These are phyloP conservation scores for Colletotrichum sp. DNA, from an alignment of 2,329 filamentous ascomycete genomes.

Conservation along the genomic window DNA sequence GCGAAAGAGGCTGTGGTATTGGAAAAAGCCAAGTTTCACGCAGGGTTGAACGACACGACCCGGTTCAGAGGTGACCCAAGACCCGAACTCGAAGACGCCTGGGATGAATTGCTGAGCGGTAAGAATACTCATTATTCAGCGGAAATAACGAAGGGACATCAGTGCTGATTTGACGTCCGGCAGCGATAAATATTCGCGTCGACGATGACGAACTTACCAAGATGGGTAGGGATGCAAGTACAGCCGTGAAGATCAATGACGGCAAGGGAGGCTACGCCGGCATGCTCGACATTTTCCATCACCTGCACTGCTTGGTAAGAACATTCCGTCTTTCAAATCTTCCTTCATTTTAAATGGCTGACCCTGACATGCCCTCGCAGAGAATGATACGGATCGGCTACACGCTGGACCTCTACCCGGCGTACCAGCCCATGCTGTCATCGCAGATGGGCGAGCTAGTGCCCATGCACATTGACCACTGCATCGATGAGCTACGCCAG, in stretches of 20 bases:
- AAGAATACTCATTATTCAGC: not conserved
- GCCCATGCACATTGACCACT: not conserved
- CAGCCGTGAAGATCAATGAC: not conserved
- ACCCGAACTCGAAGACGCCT: not conserved
- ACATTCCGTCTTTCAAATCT: rapidly evolving
- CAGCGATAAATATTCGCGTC: not conserved
- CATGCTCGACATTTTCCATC: not conserved
- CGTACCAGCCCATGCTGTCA: not conserved
- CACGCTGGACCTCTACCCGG: not conserved
- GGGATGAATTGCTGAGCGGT: not conserved
- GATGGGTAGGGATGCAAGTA: not conserved
- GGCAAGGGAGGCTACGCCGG: not conserved
- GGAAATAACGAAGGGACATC: not conserved
- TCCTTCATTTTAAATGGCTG: not conserved
- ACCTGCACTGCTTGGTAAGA: not conserved
- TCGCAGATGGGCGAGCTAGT: not conserved
- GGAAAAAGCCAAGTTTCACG: not conserved
- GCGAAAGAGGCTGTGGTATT: not conserved
- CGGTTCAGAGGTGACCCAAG: not conserved
- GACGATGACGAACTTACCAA: not conserved
- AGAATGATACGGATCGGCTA: not conserved
- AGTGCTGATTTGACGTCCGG: not conserved
- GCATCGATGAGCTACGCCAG: not conserved
- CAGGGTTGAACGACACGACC: not conserved
- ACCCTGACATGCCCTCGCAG: not conserved